Conservation (phyloP, 352 stramenopile genomes). For the Globisporangium abappressorium region DNA sequence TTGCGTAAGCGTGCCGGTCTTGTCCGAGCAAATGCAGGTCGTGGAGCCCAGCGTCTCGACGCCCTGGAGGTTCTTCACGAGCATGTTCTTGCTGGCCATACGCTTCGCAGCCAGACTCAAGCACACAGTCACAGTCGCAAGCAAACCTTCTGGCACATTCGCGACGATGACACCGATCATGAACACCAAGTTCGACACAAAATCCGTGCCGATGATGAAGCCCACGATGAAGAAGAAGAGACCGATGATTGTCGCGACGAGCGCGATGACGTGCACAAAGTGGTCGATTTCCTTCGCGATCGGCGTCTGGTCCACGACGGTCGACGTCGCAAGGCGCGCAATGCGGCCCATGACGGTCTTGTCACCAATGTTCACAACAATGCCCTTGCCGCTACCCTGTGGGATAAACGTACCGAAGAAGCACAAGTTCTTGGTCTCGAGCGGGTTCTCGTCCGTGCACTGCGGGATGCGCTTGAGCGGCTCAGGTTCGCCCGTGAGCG, state of each 20-base stretch:
- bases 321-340: constrained; percentile 57
- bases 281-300: constrained; percentile 69
- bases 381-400: constrained; percentile 60
- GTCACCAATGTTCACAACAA: constrained; percentile 70
- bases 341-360: constrained; percentile 86
- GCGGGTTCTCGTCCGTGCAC: constrained; percentile 71
- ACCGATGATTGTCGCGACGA: constrained; percentile 51
- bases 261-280: constrained; percentile 67
- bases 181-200: constrained; percentile 86
- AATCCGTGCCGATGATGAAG: constrained; percentile 47
- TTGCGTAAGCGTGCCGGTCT: constrained; percentile 93
- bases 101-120: constrained; percentile 89
- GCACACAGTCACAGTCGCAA: constrained; percentile 91
- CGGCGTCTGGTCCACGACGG: constrained; percentile 40
- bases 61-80: constrained; percentile 94
- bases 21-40: constrained; percentile 94
- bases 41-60: constrained; percentile 92
- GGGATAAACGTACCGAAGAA: constrained; percentile 83
- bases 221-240: constrained; percentile 63
- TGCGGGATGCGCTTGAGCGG: constrained; percentile 79
- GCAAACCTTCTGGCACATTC: constrained; percentile 91
- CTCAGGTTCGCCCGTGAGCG: constrained; percentile 84
- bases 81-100: constrained; percentile 88
- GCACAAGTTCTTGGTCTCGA: constrained; percentile 82
- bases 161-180: constrained; percentile 96